These are phyloP conservation scores for Gentiana straminea DNA, from an alignment of 257 asterid genomes.

Conservation along the genomic window DNA sequence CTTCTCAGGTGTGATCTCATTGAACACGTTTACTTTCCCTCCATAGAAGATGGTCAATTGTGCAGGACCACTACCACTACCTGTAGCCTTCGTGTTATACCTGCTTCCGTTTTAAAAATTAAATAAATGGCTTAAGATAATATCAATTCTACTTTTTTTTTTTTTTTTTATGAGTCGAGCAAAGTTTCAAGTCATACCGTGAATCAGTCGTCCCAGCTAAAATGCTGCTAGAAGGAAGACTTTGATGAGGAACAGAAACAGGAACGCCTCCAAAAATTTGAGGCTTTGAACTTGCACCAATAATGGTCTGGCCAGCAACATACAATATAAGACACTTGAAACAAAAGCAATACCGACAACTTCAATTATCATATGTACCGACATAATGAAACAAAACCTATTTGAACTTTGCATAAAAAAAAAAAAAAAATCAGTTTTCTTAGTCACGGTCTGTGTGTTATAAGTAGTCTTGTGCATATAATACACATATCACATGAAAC, in stretches of 20 bases:
- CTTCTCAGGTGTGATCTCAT: slow-evolving; percentile 73
- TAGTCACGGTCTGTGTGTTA: too few relatives aligned
- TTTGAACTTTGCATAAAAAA: slow-evolving; percentile 11
- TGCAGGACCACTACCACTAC: slow-evolving; percentile 18
- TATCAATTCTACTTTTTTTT: background rate
- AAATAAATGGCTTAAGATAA: background rate
- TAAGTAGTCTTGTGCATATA: too few relatives aligned
- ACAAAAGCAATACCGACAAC: too few relatives aligned
- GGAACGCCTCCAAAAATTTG: slow-evolving; percentile 42
- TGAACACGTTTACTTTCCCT: slow-evolving; percentile 61
- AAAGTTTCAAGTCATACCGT: slow-evolving; percentile 26
- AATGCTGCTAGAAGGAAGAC: slow-evolving; percentile 23
- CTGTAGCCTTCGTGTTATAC: slow-evolving; percentile 31
- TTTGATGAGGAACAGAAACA: slow-evolving; percentile 10
- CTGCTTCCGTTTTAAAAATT: slow-evolving; percentile 18
- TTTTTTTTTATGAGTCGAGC: background rate
- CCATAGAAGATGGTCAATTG: slow-evolving; percentile 72
- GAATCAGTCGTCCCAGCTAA: slow-evolving; percentile 37
- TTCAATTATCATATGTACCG: too few relatives aligned
- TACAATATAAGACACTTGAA: too few relatives aligned
- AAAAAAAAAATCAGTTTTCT: slow-evolving; percentile 4
- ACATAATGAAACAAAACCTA: too few relatives aligned
- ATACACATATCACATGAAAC: too few relatives aligned
- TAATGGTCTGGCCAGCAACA: slow-evolving; percentile 23
- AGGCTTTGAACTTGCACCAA: slow-evolving; percentile 26